phyloP scores from a whole-genome alignment of 305 asterid species.

The Fraxinus angustifolia region DNA sequence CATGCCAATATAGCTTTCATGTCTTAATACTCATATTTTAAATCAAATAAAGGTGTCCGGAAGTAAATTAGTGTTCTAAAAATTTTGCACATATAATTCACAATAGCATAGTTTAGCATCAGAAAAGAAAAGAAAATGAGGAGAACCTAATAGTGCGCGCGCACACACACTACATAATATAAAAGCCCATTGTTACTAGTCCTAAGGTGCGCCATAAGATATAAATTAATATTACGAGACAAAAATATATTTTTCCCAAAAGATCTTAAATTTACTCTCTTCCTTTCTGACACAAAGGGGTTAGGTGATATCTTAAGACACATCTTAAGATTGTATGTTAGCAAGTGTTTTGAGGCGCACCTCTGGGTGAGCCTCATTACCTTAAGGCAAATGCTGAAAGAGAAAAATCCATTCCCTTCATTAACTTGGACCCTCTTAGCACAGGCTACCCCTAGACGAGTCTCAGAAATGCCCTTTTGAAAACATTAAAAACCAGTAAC shows the following conservation, averaged over 20 bases:
- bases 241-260: not conserved
- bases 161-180: not conserved
- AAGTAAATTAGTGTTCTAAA: not conserved
- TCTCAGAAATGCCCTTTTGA: not conserved
- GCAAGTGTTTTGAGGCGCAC: not conserved
- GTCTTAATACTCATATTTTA: not conserved
- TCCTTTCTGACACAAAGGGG: not conserved
- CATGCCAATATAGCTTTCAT: not conserved
- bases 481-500: not conserved
- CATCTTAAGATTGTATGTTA: not conserved
- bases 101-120: not conserved
- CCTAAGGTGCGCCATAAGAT: not conserved
- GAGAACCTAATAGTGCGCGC: not conserved
- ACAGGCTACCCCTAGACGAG: not conserved
- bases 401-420: not conserved
- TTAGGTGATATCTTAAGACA: not conserved
- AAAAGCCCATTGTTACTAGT: not conserved
- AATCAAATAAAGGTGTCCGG: not conserved
- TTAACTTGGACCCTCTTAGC: not conserved
- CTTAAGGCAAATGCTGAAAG: not conserved
- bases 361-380: not conserved
- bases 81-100: not conserved
- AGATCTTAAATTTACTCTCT: not conserved
- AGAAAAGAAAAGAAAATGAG: not conserved
- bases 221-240: not conserved